Base-by-base conservation (phyloP, 2,329 filamentous ascomycete genomes). In the Phaeosphaeria sp. region DNA sequence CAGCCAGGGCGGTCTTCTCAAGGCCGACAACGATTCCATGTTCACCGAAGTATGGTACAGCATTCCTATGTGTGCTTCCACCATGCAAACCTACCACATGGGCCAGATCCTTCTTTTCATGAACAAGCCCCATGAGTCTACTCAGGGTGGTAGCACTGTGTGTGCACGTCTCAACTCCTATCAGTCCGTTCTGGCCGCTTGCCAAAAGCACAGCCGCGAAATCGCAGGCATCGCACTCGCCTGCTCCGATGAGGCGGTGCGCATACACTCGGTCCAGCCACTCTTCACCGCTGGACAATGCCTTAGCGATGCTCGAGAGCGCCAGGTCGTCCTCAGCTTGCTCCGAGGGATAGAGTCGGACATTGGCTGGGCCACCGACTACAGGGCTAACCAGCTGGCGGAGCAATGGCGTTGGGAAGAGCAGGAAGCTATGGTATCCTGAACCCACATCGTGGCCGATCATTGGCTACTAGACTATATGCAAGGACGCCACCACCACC, bases 81-180 rank as follows among this genome's bases (percentile, higher is more conserved):
- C 86, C 1, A 89, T 89, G 82, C 86, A 89, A 65, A 83, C 82
- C 57, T 89, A 88, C 62, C 85, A 89, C 65, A 89, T 89, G 78
- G 86, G 85, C 1, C 82, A 85, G 44, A 86, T 89, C 11, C 80
- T 88, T 4, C 71, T 90, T 0, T 79, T 87, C 13, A 81, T 88
- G 61, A 88, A 89, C 65, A 83, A 84, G 56, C 85, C 84, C 0
- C 80, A 83, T 17, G 83, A 88, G 55, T 83, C 82, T 0, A 83
- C 84, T 1, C 80, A 81, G 55, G 78, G 80, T 18, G 79, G 81
- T 20, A 82, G 81, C 20, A 85, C 83, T 2, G 78, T 87, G 0
- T 83, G 81, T 46, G 82, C 82, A 57, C 81, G 85, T 13, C 76
- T 87, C 39, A 82, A 83, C 44, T 83, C 82, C 1, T 87, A 88